Evolutionary conservation across 495 filamentous ascomycete species (phyloP), one percentile per base, ranked within the genome.

Genomic region (Hypoxylon subgilvum): DNA sequence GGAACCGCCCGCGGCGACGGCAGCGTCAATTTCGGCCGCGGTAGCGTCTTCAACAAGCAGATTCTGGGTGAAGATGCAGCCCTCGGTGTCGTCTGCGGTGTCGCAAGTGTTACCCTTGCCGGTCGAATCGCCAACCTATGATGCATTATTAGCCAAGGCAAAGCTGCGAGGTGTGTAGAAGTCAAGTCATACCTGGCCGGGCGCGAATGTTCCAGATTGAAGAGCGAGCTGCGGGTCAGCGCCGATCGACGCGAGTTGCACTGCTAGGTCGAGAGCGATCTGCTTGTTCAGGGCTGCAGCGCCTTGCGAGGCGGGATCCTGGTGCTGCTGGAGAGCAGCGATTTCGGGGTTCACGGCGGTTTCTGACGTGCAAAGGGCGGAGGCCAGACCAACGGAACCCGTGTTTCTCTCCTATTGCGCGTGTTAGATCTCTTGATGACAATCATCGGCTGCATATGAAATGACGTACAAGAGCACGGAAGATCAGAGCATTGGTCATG

Each of bases 291-390:
- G 70, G 4, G 57, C 77, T 39, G 72, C 74, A 13, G 80, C 84
- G 18, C 75, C 76, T 23, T 68, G 42, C 6, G 76, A 82, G 18
- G 79, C 84, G 30, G 82, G 84, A 69, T 85, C 84, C 66, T 89
- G 84, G 69, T 87, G 85, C 69, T 87, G 86, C 25, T 77, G 70
- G 61, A 90, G 69, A 22, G 78, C 79, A 7, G 76, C 77, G 48
- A 90, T 88, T 73, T 90, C 86, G 31, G 85, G 82, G 74, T 89
- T 90, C 67, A 79, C 78, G 16, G 85, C 84, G 13, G 80, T 79
- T 66, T 86, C 71, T 47, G 76, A 77, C 13, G 51, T 71, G 73
- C 85, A 88, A 44, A 72, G 59, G 8, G 71, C 78, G 43, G 77
- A 82, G 4, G 75, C 77, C 27, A 76, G 66, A 22, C 84, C 85